A percentile compares a stretch with the other conserved stretches of the same genome.
These are phyloP conservation scores for Aspergillus hortae DNA, from an alignment of 2,329 filamentous ascomycete species.

Conservation along the genomic window DNA sequence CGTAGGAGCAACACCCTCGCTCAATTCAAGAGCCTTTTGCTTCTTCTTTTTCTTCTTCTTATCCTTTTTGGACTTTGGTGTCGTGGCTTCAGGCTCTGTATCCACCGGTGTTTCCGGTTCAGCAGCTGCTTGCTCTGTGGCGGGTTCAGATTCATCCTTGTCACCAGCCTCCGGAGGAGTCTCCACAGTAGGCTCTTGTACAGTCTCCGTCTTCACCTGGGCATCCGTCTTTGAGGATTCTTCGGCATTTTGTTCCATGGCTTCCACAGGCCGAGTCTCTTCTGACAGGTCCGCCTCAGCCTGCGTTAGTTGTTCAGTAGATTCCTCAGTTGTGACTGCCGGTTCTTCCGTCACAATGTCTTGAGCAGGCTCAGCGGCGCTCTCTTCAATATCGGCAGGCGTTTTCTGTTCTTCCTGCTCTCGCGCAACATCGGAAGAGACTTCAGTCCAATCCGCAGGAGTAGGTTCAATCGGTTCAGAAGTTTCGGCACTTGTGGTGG, in stretches of 20 bases:
- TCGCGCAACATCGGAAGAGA: not conserved
- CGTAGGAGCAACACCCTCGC: constrained; percentile 12
- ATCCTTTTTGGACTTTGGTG: constrained; percentile 22
- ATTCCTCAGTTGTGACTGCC: not conserved
- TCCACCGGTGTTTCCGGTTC: constrained; percentile 4
- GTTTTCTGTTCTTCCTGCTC: not conserved
- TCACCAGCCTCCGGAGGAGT: not conserved
- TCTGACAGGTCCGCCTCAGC: not conserved
- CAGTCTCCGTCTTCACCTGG: not conserved
- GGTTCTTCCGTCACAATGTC: not conserved
- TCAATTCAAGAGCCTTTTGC: constrained; percentile 18
- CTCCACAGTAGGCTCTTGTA: not conserved
- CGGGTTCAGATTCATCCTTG: not conserved
- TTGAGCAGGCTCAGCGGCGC: not conserved
- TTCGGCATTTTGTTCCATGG: not conserved
- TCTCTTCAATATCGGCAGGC: not conserved
- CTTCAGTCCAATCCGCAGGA: not conserved
- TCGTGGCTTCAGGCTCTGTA: constrained; percentile 7
- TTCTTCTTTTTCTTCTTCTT: constrained; percentile 42
- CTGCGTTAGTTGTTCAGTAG: not conserved
- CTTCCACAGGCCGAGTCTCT: not conserved
- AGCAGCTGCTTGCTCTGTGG: not conserved
- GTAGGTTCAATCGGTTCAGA: not conserved
- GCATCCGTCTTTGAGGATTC: not conserved
- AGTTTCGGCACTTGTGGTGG: too few species aligned